Conservation (phyloP, 441 rosid species). For the Populus hybrid region DNA sequence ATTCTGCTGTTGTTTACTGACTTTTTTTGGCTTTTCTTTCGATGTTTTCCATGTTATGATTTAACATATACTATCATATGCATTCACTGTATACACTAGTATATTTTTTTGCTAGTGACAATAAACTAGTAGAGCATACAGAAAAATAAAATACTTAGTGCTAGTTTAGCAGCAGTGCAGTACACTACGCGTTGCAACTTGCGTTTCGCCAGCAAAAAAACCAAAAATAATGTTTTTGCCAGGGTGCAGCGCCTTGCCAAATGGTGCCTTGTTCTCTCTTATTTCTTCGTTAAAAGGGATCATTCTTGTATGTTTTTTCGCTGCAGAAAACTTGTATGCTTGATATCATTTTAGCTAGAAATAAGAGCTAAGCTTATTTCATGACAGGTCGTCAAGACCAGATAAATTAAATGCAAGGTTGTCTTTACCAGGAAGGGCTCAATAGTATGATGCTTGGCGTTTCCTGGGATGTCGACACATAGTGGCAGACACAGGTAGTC, state of each 20-base stretch:
- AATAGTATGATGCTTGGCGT: slow-evolving; percentile 20
- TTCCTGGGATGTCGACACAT: slow-evolving; percentile 24
- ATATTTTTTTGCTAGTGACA: too few relatives aligned
- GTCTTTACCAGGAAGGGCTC: slow-evolving; percentile 7
- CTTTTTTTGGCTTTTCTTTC: slow-evolving; percentile 24
- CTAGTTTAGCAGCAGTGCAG: too few relatives aligned
- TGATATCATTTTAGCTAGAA: not conserved
- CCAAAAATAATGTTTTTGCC: too few relatives aligned
- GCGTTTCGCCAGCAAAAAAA: too few relatives aligned
- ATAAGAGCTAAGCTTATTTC: not conserved
- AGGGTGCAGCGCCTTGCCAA: too few relatives aligned
- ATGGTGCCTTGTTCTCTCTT: too few relatives aligned
- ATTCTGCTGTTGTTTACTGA: slow-evolving; percentile 1
- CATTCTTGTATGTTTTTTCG: too few relatives aligned
- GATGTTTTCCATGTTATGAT: slow-evolving; percentile 21
- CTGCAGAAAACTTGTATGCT: not conserved
- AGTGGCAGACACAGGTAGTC: slow-evolving; percentile 2
- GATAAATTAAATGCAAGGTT: not conserved
- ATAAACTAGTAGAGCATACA: too few relatives aligned
- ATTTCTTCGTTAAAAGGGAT: too few relatives aligned
- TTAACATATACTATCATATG: not conserved
- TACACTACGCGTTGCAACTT: too few relatives aligned
- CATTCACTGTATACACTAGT: not conserved
- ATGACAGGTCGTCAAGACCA: too few relatives aligned
- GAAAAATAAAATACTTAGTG: too few relatives aligned